A percentile compares a stretch with the other conserved stretches of the same genome.
These are phyloP conservation scores for Xylaria scruposa DNA, from an alignment of 495 filamentous ascomycete species.

Conservation along the genomic window DNA sequence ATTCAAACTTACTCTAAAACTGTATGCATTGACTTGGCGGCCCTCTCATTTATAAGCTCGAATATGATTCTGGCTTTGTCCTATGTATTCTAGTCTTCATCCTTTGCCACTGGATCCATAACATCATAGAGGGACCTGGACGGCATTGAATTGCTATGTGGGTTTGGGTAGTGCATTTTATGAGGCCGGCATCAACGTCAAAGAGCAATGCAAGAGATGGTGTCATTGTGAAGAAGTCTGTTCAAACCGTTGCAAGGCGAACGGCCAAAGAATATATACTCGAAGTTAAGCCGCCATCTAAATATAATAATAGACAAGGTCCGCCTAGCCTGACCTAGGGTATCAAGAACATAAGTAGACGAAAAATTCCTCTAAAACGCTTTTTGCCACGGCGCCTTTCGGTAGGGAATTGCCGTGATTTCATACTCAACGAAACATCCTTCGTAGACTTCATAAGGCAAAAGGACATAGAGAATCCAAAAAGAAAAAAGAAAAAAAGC, in stretches of 20 bases:
- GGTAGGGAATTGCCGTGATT: slow-evolving; percentile 18
- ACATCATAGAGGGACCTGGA: background rate
- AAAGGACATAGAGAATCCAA: slow-evolving; percentile 24
- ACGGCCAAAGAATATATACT: slow-evolving; percentile 10
- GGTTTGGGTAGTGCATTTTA: background rate
- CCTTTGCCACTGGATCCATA: background rate
- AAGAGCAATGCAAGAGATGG: background rate
- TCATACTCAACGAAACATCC: slow-evolving; percentile 21
- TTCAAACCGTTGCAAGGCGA: background rate
- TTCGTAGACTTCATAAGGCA: slow-evolving; percentile 33
- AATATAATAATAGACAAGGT: slow-evolving; percentile 13
- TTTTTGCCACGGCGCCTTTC: slow-evolving; percentile 14
- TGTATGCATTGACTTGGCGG: too few relatives aligned
- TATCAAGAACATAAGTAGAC: slow-evolving; percentile 21
- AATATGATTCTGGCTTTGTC: too few relatives aligned
- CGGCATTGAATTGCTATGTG: background rate
- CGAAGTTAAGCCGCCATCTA: slow-evolving; percentile 15
- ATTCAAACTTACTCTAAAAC: too few relatives aligned
- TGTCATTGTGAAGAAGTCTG: background rate
- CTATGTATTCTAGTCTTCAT: too few relatives aligned
- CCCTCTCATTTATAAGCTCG: too few relatives aligned
- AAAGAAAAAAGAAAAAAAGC: slow-evolving; percentile 18
- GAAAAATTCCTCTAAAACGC: slow-evolving; percentile 10
- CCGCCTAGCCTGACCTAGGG: slow-evolving; percentile 19
- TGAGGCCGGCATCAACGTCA: background rate